A percentile compares a stretch with the other conserved stretches of the same genome.
phyloP scores from a whole-genome alignment of 2,329 filamentous ascomycete species.

The Aspergillus alliaceus region DNA sequence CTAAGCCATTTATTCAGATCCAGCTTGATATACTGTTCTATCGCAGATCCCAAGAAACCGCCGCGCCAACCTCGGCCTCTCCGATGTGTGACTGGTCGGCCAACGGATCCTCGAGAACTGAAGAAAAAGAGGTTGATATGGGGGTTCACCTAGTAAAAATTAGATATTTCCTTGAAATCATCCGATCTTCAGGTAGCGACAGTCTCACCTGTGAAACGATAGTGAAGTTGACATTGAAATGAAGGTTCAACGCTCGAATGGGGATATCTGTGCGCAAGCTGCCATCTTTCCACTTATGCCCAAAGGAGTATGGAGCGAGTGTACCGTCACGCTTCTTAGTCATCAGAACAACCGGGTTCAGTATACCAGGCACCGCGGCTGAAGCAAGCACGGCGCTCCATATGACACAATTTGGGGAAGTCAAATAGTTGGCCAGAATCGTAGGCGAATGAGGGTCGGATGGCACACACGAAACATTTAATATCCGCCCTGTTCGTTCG shows the following conservation, averaged over 20 bases:
- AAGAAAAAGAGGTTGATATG: constrained; percentile 99
- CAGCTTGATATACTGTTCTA: constrained; percentile 93
- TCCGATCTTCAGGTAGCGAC: not conserved
- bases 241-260: constrained; percentile 86
- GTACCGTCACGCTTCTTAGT: constrained; percentile 75
- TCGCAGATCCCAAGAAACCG: constrained; percentile 86
- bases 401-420: constrained; percentile 93
- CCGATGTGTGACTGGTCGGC: constrained; percentile 89
- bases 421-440: constrained; percentile 93
- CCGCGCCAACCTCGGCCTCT: constrained; percentile 93
- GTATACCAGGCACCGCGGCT: constrained; percentile 90
- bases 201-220: constrained; percentile 65
- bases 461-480: constrained; percentile 95
- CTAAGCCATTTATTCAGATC: constrained; percentile 98
- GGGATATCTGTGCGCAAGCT: constrained; percentile 93
- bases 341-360: constrained; percentile 94
- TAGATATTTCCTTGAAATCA: not conserved
- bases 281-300: constrained; percentile 99
- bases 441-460: constrained; percentile 91
- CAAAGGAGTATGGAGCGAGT: constrained; percentile 88
- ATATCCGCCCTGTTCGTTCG: constrained; percentile 84
- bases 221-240: constrained; percentile 98
- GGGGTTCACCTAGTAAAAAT: constrained; percentile 73
- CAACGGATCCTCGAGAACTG: constrained; percentile 86
- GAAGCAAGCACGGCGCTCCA: constrained; percentile 96